These are phyloP conservation scores for Rhizophora apiculata DNA, from an alignment of 345 rosid genomes.

Conservation along the genomic window DNA sequence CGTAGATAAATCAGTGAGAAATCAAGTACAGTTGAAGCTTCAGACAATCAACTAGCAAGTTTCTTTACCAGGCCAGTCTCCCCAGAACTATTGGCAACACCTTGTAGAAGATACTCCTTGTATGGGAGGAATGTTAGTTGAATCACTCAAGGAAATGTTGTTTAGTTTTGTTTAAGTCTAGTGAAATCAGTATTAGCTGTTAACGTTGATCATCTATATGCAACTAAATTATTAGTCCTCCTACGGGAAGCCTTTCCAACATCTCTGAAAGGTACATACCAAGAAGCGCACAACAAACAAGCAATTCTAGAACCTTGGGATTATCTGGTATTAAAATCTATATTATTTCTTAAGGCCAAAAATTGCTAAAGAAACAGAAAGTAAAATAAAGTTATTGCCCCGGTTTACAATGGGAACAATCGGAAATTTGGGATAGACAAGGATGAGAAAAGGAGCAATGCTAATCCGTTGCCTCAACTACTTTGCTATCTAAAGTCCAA, in stretches of 20 bases:
- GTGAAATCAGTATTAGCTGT: background rate
- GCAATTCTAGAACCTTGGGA: too few species aligned
- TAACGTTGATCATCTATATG: background rate
- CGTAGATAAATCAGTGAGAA: slow-evolving; percentile 50
- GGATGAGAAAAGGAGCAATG: too few species aligned
- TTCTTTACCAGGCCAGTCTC: slow-evolving; percentile 13
- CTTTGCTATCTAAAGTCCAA: too few species aligned
- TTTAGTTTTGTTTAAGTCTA: background rate
- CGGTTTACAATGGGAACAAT: too few species aligned
- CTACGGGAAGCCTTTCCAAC: too few species aligned
- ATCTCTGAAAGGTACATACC: background rate
- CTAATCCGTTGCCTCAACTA: too few species aligned
- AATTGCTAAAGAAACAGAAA: too few species aligned
- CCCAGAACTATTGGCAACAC: slow-evolving; percentile 2
- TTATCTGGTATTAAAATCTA: too few species aligned
- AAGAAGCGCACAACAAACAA: background rate
- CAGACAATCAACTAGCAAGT: slow-evolving; percentile 1
- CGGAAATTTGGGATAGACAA: too few species aligned
- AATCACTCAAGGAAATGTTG: background rate
- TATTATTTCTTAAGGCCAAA: too few species aligned
- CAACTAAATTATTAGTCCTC: slow-evolving; percentile 4
- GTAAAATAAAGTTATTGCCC: too few species aligned
- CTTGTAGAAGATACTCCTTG: background rate
- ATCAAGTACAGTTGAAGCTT: slow-evolving; percentile 19
- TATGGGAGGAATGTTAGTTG: background rate